These are phyloP conservation scores for Drechslera avenae DNA, from an alignment of 2,329 filamentous ascomycete species.

Conservation along the genomic window DNA sequence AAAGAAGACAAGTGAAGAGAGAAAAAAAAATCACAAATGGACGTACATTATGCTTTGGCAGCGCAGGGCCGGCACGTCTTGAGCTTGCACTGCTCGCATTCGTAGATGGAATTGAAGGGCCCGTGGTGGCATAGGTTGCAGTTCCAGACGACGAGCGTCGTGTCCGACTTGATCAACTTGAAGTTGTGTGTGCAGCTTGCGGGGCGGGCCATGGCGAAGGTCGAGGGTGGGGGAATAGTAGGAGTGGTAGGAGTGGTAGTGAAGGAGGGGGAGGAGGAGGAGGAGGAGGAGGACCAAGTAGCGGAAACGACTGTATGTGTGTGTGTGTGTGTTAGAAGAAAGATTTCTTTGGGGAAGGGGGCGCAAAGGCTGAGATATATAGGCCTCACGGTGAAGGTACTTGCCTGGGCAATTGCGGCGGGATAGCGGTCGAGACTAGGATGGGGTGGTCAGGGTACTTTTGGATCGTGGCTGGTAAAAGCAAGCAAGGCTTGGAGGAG, in stretches of 20 bases:
- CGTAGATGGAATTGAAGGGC: slow-evolving; percentile 58
- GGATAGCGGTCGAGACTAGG: slow-evolving; percentile 31
- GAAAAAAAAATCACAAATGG: too few relatives aligned
- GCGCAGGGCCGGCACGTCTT: slow-evolving; percentile 57
- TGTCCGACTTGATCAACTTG: slow-evolving; percentile 59
- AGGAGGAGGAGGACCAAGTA: slow-evolving; percentile 3
- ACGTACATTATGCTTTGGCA: slow-evolving; percentile 49
- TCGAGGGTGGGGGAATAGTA: neutral
- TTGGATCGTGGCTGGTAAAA: slow-evolving; percentile 46
- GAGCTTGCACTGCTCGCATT: slow-evolving; percentile 58
- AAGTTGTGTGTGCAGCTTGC: slow-evolving; percentile 56
- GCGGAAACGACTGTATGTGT: slow-evolving; percentile 22
- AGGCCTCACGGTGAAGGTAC: slow-evolving; percentile 22
- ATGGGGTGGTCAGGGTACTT: slow-evolving; percentile 29
- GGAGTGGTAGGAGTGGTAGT: too few relatives aligned
- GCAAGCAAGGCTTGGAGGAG: slow-evolving; percentile 35
- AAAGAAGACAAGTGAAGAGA: too few relatives aligned
- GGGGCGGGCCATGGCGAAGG: slow-evolving; percentile 52
- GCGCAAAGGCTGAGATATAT: slow-evolving; percentile 29
- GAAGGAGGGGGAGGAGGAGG: neutral
- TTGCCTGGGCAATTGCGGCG: slow-evolving; percentile 26
- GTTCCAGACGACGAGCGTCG: slow-evolving; percentile 57
- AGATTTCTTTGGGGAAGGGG: slow-evolving; percentile 20
- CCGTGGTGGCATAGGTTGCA: slow-evolving; percentile 59
- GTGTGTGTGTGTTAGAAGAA: slow-evolving; percentile 31